These are phyloP conservation scores for Xylariales sp. DNA, from an alignment of 2,329 filamentous ascomycete genomes.

Conservation along the genomic window DNA sequence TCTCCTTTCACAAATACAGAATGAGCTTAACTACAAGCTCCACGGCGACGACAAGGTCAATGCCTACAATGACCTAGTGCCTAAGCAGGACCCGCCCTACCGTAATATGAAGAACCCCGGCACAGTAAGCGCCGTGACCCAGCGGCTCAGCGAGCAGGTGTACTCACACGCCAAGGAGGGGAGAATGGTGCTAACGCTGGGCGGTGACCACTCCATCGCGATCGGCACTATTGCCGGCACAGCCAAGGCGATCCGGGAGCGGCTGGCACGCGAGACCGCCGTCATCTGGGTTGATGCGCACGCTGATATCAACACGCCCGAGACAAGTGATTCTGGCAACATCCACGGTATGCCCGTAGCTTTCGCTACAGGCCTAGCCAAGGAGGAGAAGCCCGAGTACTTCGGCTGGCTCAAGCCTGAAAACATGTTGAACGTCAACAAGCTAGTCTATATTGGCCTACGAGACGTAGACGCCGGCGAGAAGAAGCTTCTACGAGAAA, in stretches of 20 bases:
- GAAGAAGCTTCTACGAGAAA: constrained; percentile 88
- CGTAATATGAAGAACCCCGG: constrained; percentile 95
- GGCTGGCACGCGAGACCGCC: constrained; percentile 83
- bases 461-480: constrained; percentile 93
- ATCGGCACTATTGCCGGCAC: constrained; percentile 92
- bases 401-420: constrained; percentile 91
- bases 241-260: constrained; percentile 85
- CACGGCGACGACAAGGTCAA: constrained; percentile 86
- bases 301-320: constrained; percentile 96
- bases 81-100: constrained; percentile 78
- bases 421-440: constrained; percentile 75
- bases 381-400: constrained; percentile 77
- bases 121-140: constrained; percentile 86
- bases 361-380: constrained; percentile 87
- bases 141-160: constrained; percentile 82
- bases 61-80: constrained; percentile 80
- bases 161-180: constrained; percentile 87
- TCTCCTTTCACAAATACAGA: constrained; percentile 82
- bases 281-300: constrained; percentile 99
- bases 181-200: constrained; percentile 89
- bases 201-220: constrained; percentile 95
- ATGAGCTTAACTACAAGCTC: constrained; percentile 89
- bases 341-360: constrained; percentile 98
- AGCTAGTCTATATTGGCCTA: constrained; percentile 96
- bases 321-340: constrained; percentile 89